phyloP scores from a whole-genome alignment of 2,329 filamentous ascomycete genomes.

The Exophiala sp. region DNA sequence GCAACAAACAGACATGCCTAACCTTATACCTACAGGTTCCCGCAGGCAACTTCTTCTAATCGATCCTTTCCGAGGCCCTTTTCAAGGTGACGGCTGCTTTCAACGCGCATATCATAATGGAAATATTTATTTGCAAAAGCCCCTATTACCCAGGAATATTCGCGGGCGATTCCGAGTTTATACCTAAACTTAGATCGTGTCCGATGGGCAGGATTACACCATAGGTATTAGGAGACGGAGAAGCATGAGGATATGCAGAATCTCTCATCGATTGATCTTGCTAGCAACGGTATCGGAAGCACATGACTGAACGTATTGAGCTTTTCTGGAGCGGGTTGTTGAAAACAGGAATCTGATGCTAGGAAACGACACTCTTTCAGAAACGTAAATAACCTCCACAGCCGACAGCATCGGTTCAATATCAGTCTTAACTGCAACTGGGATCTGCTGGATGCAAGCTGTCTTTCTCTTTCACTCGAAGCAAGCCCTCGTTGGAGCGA shows the following conservation, averaged over 20 bases:
- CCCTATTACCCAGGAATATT: background rate
- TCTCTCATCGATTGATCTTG: background rate
- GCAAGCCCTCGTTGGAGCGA: no score
- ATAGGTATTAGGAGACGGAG: background rate
- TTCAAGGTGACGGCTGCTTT: no score
- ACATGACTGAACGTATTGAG: background rate
- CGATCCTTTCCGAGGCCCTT: background rate
- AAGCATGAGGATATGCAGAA: background rate
- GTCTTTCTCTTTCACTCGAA: no score
- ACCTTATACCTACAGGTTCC: conserved; percentile 31
- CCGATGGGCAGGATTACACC: background rate
- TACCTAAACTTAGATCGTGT: background rate
- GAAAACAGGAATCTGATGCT: background rate
- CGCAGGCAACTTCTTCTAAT: conserved; percentile 53
- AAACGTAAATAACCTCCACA: background rate
- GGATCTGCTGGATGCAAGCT: no score
- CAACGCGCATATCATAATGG: no score
- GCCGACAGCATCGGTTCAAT: no score
- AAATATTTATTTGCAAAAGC: background rate
- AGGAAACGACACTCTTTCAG: background rate
- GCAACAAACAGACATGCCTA: background rate
- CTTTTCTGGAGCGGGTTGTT: background rate
- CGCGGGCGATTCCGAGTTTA: background rate
- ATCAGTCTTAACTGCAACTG: no score
- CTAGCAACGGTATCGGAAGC: background rate